Percentiles rank a stretch among this genome's conserved stretches.
Evolutionary conservation across 768 basidiomycete genomes (phyloP).

Genomic region (Auriculariales sp.): DNA sequence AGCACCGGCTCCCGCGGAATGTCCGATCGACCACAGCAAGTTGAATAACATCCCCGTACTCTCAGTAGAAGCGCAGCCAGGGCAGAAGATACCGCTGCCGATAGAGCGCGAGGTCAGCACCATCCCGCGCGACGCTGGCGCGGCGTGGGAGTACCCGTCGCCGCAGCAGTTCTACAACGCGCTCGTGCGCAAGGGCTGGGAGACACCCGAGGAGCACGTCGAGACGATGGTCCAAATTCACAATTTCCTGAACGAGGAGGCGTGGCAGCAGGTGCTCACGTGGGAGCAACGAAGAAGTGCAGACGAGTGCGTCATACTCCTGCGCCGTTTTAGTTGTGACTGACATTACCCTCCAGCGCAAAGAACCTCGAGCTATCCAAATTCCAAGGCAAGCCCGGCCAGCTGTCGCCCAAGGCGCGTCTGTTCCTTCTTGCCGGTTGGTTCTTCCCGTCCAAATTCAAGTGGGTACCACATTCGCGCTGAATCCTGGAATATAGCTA

Average conservation of each 20-base stretch:
- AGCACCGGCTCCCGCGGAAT: conserved; percentile 15
- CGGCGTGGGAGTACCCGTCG: conserved; percentile 87
- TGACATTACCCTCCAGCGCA: conserved; percentile 24
- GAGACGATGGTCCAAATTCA: conserved; percentile 98
- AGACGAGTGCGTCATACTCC: conserved; percentile 16
- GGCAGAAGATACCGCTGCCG: conserved; percentile 48
- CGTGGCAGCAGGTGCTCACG: conserved; percentile 85
- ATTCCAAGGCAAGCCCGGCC: conserved; percentile 83
- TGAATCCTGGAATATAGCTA: background rate
- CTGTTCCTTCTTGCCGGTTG: conserved; percentile 77
- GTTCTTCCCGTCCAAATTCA: conserved; percentile 81
- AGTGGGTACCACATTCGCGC: conserved; percentile 32
- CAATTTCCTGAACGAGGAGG: conserved; percentile 93
- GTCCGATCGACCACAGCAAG: conserved; percentile 32
- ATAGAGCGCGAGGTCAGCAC: conserved; percentile 65
- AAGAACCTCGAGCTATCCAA: conserved; percentile 62
- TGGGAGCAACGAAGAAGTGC: conserved; percentile 67
- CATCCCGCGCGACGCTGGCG: conserved; percentile 50
- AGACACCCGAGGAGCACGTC: conserved; percentile 90
- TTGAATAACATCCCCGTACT: conserved; percentile 84
- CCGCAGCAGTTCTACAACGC: conserved; percentile 99
- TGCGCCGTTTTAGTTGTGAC: conserved; percentile 2
- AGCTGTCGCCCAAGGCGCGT: conserved; percentile 88
- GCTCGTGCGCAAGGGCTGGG: conserved; percentile 89
- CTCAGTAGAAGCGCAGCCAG: conserved; percentile 46